Conservation (phyloP, 2,329 filamentous ascomycete genomes). For the Cephalotrichum gorgonifer region DNA sequence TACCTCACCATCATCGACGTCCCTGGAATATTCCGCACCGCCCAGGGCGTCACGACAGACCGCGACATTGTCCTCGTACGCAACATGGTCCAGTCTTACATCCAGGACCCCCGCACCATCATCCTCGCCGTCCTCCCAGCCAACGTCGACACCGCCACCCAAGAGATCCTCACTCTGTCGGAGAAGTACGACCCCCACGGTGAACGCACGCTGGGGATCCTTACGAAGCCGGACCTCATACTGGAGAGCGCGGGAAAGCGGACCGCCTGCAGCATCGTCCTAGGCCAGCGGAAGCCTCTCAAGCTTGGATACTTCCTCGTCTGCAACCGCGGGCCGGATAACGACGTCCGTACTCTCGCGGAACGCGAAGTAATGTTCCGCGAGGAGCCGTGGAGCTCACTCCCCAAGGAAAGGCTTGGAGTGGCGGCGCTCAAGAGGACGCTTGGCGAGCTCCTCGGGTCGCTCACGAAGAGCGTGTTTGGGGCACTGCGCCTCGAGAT, state of each 20-base stretch:
- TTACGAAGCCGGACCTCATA: slow-evolving; percentile 36
- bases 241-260: slow-evolving; percentile 8
- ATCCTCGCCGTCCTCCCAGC: slow-evolving; percentile 33
- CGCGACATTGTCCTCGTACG: slow-evolving; percentile 8
- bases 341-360: slow-evolving; percentile 2
- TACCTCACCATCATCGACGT: slow-evolving; percentile 13
- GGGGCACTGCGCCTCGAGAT: slow-evolving; percentile 14
- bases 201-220: slow-evolving; percentile 28
- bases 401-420: slow-evolving; percentile 14
- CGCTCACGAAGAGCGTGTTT: slow-evolving; percentile 17
- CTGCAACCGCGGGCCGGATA: slow-evolving; percentile 14
- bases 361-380: slow-evolving; percentile 25
- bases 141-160: slow-evolving; percentile 31
- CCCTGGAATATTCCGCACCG: slow-evolving; percentile 10
- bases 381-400: slow-evolving; percentile 21
- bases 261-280: slow-evolving; percentile 9
- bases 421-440: slow-evolving; percentile 13
- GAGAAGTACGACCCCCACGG: slow-evolving; percentile 22
- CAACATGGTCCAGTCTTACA: slow-evolving; percentile 21
- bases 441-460: slow-evolving; percentile 14
- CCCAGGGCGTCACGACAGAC: slow-evolving; percentile 8
- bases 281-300: slow-evolving; percentile 9
- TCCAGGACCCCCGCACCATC: slow-evolving; percentile 34
- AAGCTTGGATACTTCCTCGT: slow-evolving; percentile 14
- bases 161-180: slow-evolving; percentile 31